These are phyloP conservation scores for Colletotrichum sp. DNA, from an alignment of 2,329 filamentous ascomycete species.

Conservation along the genomic window DNA sequence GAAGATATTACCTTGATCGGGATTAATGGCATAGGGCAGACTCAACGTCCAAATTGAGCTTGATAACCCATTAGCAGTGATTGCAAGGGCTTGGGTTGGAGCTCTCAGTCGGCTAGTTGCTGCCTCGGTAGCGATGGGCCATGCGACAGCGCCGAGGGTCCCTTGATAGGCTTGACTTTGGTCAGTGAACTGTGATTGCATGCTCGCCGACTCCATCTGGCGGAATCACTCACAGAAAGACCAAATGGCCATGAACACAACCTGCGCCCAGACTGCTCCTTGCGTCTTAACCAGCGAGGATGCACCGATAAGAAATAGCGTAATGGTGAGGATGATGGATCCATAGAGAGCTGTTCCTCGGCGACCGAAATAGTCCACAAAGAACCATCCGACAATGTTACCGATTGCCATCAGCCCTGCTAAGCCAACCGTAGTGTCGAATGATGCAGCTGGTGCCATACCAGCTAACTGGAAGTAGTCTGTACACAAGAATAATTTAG, in stretches of 20 bases:
- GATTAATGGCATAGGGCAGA: not conserved
- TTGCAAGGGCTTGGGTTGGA: conserved; percentile 21
- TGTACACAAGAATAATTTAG: not conserved
- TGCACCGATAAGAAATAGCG: not conserved
- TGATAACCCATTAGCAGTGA: not conserved
- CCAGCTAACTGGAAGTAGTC: not conserved
- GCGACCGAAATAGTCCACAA: not conserved
- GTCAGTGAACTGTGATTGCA: conserved; percentile 17
- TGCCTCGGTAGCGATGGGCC: not conserved
- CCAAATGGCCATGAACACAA: not conserved
- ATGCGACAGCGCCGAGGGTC: not conserved
- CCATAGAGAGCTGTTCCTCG: not conserved
- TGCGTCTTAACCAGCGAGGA: not conserved
- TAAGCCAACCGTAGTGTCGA: not conserved
- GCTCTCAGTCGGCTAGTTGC: conserved; percentile 11
- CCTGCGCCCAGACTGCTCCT: not conserved
- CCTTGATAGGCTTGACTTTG: not conserved
- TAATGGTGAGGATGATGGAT: not conserved
- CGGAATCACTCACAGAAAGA: not conserved
- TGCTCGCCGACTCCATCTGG: not conserved
- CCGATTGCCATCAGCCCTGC: not conserved
- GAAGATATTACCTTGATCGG: not conserved
- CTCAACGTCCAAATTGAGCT: not conserved
- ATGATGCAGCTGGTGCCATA: not conserved
- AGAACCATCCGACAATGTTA: not conserved